A percentile compares a stretch with the other conserved stretches of the same genome.
These are phyloP conservation scores for Phytophthora tentaculata DNA, from an alignment of 352 stramenopile species.

Conservation along the genomic window DNA sequence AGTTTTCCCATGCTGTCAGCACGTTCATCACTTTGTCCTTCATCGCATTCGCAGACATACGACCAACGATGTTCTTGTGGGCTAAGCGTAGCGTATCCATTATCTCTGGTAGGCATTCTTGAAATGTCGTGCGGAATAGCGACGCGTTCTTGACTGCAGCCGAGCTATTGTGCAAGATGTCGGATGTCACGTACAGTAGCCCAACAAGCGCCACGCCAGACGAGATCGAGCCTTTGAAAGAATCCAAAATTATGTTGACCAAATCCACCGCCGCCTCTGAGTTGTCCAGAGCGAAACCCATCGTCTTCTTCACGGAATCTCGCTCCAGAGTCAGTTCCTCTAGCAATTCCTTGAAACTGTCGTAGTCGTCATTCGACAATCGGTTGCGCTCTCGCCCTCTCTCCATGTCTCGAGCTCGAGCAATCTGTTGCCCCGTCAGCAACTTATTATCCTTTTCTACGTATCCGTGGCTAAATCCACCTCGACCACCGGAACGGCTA, in stretches of 20 bases:
- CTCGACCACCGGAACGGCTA: slow-evolving; percentile 11
- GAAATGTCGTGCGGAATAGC: slow-evolving; percentile 87
- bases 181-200: slow-evolving; percentile 83
- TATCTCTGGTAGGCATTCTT: slow-evolving; percentile 81
- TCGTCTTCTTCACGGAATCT: slow-evolving; percentile 70
- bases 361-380: slow-evolving; percentile 57
- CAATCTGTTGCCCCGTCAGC: slow-evolving; percentile 78
- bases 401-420: slow-evolving; percentile 68
- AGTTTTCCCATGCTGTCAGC: slow-evolving; percentile 77
- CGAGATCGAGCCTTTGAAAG: slow-evolving; percentile 46
- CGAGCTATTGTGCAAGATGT: slow-evolving; percentile 92
- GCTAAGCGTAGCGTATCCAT: slow-evolving; percentile 58
- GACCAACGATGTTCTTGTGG: slow-evolving; percentile 62
- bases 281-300: slow-evolving; percentile 85
- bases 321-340: slow-evolving; percentile 62
- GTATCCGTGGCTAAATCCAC: background rate
- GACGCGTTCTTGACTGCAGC: slow-evolving; percentile 90
- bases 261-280: slow-evolving; percentile 79
- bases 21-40: slow-evolving; percentile 83
- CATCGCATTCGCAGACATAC: slow-evolving; percentile 85
- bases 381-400: slow-evolving; percentile 60
- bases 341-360: slow-evolving; percentile 59
- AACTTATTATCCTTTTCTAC: slow-evolving; percentile 35
- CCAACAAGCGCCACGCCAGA: slow-evolving; percentile 61
- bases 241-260: slow-evolving; percentile 52